These are phyloP conservation scores for Musa schizocarpa DNA, from an alignment of 176 grass and related monocot species.

Conservation along the genomic window DNA sequence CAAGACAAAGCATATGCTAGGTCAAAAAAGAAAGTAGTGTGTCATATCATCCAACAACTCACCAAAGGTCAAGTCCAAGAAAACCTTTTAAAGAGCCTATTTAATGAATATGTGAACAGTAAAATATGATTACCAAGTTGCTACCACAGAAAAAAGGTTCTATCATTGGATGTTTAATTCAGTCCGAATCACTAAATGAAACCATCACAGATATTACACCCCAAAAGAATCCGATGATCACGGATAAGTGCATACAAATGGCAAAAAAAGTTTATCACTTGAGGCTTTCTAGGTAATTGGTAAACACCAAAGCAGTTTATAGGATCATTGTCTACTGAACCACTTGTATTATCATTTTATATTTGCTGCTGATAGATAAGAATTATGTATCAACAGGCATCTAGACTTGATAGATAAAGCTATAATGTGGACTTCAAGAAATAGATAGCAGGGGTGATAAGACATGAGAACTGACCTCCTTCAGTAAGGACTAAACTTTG, in stretches of 20 bases:
- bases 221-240: neutral
- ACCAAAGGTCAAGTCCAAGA: no score
- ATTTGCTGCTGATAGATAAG: neutral
- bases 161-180: no score
- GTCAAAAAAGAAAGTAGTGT: no score
- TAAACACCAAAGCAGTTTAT: neutral
- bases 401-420: neutral
- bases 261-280: neutral
- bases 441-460: neutral
- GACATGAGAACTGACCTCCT: constrained; percentile 36
- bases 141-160: no score
- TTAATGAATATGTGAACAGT: no score
- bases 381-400: neutral
- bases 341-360: neutral
- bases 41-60: no score
- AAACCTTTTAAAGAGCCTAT: no score
- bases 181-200: no score
- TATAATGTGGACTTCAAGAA: neutral
- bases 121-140: no score
- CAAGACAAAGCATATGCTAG: no score
- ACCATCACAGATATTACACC: no score
- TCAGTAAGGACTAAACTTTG: constrained; percentile 72
- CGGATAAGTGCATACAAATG: neutral
- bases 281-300: neutral
- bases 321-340: neutral